These are phyloP conservation scores for Cladosporium sp. DNA, from an alignment of 2,329 filamentous ascomycete species.

Conservation along the genomic window DNA sequence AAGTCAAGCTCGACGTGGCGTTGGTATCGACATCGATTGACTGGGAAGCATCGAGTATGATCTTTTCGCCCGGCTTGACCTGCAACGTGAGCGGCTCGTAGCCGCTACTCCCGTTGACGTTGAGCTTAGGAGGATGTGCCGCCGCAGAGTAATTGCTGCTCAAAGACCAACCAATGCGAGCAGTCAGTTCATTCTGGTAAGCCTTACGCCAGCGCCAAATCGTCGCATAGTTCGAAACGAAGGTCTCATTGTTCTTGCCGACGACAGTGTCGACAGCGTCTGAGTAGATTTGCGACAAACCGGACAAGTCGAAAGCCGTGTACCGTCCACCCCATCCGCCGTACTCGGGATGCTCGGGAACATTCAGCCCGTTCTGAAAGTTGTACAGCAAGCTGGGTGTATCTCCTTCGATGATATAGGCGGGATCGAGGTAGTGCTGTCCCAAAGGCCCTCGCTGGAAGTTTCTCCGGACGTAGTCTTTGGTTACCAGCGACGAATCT, in stretches of 20 bases:
- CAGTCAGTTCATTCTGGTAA: slow-evolving; percentile 40
- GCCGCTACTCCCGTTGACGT: neutral
- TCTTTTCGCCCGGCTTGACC: neutral
- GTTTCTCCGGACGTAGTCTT: slow-evolving; percentile 48
- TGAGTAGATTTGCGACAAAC: slow-evolving; percentile 27
- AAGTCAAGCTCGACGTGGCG: neutral
- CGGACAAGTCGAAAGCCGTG: slow-evolving; percentile 29
- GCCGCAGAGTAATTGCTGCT: neutral
- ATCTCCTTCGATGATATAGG: slow-evolving; percentile 50
- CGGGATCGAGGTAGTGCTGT: slow-evolving; percentile 37
- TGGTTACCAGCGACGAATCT: slow-evolving; percentile 42
- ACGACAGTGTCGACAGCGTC: slow-evolving; percentile 24
- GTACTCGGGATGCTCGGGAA: slow-evolving; percentile 41
- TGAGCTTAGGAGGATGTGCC: neutral
- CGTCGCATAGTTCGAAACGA: slow-evolving; percentile 39
- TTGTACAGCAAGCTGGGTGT: slow-evolving; percentile 47
- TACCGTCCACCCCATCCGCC: slow-evolving; percentile 49
- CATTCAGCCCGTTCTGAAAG: slow-evolving; percentile 43
- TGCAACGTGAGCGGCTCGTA: neutral
- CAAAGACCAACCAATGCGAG: slow-evolving; percentile 36
- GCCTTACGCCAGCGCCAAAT: slow-evolving; percentile 40
- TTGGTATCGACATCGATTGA: slow-evolving; percentile 1
- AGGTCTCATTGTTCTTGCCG: slow-evolving; percentile 28
- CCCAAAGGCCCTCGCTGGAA: slow-evolving; percentile 48
- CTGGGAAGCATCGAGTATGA: neutral